Base-by-base conservation (phyloP, 371 early-diverging fungal genomes). In the Parasitella parasitica region DNA sequence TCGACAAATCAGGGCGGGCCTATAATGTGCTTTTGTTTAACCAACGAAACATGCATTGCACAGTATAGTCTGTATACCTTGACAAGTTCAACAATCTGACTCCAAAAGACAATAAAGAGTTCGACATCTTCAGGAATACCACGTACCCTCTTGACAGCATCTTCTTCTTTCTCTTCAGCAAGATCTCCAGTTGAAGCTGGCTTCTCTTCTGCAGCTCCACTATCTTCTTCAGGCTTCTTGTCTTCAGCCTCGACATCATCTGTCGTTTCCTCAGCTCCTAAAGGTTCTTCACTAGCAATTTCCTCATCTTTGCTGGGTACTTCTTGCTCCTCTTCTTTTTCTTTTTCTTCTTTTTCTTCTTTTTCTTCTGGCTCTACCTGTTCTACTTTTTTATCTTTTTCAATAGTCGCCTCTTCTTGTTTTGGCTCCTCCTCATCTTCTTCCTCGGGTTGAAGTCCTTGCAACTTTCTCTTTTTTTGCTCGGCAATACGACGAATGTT, bases 81-180 rank as follows among this genome's bases (percentile, higher is more conserved):
- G 57, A 97, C 89, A 27, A 97, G 84, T 46, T 89, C 89, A 24
- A 90, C 88, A 59, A 97, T 90, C 72, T 95, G 93, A 8, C 73
- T 80, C 97, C 97, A 97, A 69, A 97, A 97, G 38, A 95, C 91
- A 56, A 91, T 93, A 78, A 97, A 97, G 34, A 97, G 78, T 59
- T 86, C 83, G 27, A 93, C 89, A 63, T 93, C 91, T 43, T 89
- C 88, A 5, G 93, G 93, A 55, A 93, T 93, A 16, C 92, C 94
- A 54, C 87, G 73, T 36, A 73, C 74, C 64, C 73, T 80, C 41
- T 66, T 64, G 6, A 76, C 58, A 24, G 52, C 46, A 56, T 57
- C 55, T 0, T 43, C 28, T 6, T 70, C 61, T 36, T 52, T 56
- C 7, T 49, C 38, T 35, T 66, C 39, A 11, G 24, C 34, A 8